Evolutionary conservation across 495 filamentous ascomycete genomes (phyloP).

Genomic region (Xylaria nigripes): DNA sequence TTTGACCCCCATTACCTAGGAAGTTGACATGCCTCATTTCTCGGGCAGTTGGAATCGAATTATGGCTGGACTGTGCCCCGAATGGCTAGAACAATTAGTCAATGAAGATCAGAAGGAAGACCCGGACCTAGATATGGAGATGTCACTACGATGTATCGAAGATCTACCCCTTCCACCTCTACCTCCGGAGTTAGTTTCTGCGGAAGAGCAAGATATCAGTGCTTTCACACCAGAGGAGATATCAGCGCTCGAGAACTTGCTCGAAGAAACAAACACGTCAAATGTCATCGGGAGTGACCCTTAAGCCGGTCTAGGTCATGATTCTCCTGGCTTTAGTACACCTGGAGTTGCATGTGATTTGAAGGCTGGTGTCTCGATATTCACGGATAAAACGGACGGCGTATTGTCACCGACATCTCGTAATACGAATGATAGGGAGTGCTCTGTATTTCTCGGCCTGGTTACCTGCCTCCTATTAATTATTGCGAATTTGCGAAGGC

Average conservation of each 20-base stretch:
- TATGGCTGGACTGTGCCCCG: constrained; percentile 1
- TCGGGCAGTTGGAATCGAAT: constrained; percentile 8
- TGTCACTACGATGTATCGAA: constrained; percentile 3
- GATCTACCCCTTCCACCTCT: constrained; percentile 4
- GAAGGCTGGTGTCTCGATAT: not conserved
- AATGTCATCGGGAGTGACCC: not conserved
- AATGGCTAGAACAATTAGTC: constrained; percentile 5
- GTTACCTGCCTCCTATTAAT: not conserved
- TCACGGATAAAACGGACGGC: not conserved
- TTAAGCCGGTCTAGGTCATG: not conserved
- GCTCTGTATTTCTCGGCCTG: not conserved
- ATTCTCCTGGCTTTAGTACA: no score
- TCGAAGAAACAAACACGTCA: not conserved
- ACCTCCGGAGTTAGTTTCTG: not conserved
- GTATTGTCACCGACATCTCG: not conserved
- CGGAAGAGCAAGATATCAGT: not conserved
- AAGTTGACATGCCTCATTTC: constrained; percentile 12
- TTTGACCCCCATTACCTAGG: constrained; percentile 52
- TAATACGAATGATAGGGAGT: not conserved
- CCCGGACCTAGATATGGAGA: not conserved
- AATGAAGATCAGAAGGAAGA: constrained; percentile 6
- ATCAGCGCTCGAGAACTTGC: not conserved
- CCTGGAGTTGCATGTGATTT: not conserved
- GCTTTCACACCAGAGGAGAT: not conserved
- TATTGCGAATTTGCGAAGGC: not conserved